Conservation (phyloP, 306 rosid species). For the Cyamopsis tetragonoloba region DNA sequence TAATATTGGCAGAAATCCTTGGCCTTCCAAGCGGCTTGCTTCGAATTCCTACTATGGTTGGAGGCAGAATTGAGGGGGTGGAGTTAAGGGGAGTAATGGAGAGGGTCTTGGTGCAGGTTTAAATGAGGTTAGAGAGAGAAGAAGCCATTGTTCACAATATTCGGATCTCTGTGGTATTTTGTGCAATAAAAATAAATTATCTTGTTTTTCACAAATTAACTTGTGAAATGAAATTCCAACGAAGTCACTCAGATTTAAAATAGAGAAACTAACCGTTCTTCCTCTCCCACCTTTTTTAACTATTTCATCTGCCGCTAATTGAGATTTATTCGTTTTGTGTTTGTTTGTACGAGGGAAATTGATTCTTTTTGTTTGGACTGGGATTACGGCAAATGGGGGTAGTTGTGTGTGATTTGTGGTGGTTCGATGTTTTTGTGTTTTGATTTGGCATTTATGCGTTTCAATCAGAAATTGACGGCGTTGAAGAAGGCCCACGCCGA, state of each 20-base stretch:
- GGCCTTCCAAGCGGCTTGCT: constrained; percentile 21
- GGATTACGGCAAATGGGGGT: not conserved
- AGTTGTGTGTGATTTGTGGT: constrained; percentile 13
- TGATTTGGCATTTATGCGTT: not conserved
- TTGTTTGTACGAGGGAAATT: not conserved
- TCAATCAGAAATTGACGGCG: constrained; percentile 61
- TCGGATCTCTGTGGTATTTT: too few species aligned
- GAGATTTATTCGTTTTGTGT: not conserved
- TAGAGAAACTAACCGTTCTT: constrained; percentile 12
- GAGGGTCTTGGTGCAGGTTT: constrained; percentile 41
- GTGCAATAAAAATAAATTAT: too few species aligned
- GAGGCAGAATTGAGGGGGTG: constrained; percentile 34
- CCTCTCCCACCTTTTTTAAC: not conserved
- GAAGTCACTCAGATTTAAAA: too few species aligned
- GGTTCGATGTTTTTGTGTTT: constrained; percentile 10
- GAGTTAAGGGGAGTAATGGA: constrained; percentile 24
- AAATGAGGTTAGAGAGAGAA: constrained; percentile 46
- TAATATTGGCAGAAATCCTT: constrained; percentile 10
- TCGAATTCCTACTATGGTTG: constrained; percentile 21
- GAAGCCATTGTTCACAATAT: constrained; percentile 68
- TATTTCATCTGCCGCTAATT: constrained; percentile 16
- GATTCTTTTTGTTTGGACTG: not conserved
- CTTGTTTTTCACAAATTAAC: too few species aligned
- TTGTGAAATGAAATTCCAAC: too few species aligned
- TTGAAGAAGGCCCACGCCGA: constrained; percentile 78